Base-by-base conservation (phyloP, 1,139 yeast species). In the Blastobotrys persicus region DNA sequence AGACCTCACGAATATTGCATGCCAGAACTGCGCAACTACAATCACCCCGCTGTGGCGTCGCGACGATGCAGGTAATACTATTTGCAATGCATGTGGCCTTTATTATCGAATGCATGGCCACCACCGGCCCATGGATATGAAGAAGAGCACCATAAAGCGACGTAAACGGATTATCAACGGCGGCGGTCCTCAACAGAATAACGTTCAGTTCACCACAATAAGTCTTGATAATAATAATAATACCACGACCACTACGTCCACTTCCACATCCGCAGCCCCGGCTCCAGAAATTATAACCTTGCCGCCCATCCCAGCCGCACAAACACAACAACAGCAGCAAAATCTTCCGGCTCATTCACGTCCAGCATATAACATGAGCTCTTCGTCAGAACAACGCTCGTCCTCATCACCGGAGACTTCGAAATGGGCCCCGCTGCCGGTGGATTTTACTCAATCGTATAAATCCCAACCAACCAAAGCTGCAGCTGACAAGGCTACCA, bases 11-110 rank as follows among this genome's bases (percentile, higher is more conserved):
- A 50, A 47, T 19, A 79, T 85, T 23, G 88, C 91, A 0, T 87
- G 95, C 65, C 83, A 77, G 59, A 88, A 88, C 69, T 88, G 96
- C 69, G 83, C 80, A 9, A 84, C 92, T 16, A 85, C 92, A 5
- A 84, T 86, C 55, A 88, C 96, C 0, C 95, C 96, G 0, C 71
- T 88, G 13, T 88, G 96, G 96, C 75, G 96, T 61, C 72, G 95
- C 57, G 91, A 87, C 60, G 88, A 83, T 53, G 76, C 75, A 4
- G 95, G 95, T 0, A 81, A 84, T 57, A 83, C 92, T 32, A 85
- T 87, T 33, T 88, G 96, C 71, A 88, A 88, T 62, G 95, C 95
- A 0, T 87, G 96, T 69, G 96, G 95, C 1, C 71, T 88, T 38
- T 88, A 88, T 66, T 84, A 79, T 65, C 73, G 85, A 52, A 76